Evolutionary conservation across 1,284 basidiomycete genomes (phyloP).

Genomic region (Puccinia coronata): DNA sequence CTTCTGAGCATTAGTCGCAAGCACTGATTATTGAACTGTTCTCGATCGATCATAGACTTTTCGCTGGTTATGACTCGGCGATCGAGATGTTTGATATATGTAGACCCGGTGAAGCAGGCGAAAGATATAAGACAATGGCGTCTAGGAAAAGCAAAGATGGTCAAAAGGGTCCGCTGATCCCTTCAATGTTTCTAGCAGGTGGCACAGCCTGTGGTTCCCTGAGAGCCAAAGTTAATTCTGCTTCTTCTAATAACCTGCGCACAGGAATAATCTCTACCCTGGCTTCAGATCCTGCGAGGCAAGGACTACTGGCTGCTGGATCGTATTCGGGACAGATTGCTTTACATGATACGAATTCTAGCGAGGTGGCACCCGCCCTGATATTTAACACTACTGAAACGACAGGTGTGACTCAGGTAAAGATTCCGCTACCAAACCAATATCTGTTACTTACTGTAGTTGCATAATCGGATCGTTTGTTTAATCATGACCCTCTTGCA

Average conservation of each 20-base stretch:
- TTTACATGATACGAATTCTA: constrained; percentile 70
- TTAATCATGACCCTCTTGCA: not conserved
- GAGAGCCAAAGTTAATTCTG: not conserved
- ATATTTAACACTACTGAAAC: constrained; percentile 57
- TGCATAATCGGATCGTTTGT: not conserved
- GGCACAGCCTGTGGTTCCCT: not conserved
- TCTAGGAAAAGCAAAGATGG: constrained; percentile 78
- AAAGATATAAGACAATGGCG: constrained; percentile 71
- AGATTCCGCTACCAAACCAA: not conserved
- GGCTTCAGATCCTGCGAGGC: constrained; percentile 71
- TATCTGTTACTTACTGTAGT: not conserved
- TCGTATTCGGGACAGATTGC: constrained; percentile 68
- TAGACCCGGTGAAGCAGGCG: constrained; percentile 69
- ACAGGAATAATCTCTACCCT: constrained; percentile 80
- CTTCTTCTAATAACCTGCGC: not conserved
- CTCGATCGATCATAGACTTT: constrained; percentile 65
- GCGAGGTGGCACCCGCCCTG: constrained; percentile 53
- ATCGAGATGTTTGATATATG: constrained; percentile 83
- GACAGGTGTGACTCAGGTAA: constrained; percentile 72
- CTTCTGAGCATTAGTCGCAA: not conserved
- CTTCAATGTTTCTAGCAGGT: constrained; percentile 29
- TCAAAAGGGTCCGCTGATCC: constrained; percentile 70
- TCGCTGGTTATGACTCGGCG: constrained; percentile 84
- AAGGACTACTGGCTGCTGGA: constrained; percentile 72
- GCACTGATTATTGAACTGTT: not conserved